A percentile compares a stretch with the other conserved stretches of the same genome.
These are phyloP conservation scores for Lablab purpureus DNA, from an alignment of 306 rosid genomes.

Conservation along the genomic window DNA sequence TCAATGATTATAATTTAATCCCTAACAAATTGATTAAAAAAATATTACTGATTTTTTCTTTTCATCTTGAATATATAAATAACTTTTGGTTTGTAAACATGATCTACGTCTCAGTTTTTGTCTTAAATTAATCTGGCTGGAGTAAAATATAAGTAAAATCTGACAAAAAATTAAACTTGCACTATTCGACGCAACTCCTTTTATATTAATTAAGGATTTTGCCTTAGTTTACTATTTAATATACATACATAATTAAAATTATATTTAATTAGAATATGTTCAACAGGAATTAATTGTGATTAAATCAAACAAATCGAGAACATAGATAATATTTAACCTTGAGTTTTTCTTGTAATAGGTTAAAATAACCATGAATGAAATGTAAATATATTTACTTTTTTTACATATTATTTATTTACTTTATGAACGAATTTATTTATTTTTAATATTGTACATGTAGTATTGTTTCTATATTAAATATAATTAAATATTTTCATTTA, in stretches of 20 bases:
- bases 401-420: not conserved
- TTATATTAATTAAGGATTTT: not conserved
- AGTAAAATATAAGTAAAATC: too few species aligned
- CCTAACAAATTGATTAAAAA: not conserved
- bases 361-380: not conserved
- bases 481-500: too few species aligned
- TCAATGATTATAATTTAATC: not conserved
- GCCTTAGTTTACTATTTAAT: not conserved
- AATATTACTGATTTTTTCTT: not conserved
- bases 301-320: not conserved
- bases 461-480: too few species aligned
- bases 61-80: not conserved
- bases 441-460: not conserved
- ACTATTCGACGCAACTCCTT: too few species aligned
- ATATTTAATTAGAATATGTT: not conserved
- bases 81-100: too few species aligned
- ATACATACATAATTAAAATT: not conserved
- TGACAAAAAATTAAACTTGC: too few species aligned
- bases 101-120: too few species aligned
- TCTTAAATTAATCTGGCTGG: too few species aligned
- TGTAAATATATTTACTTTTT: not conserved
- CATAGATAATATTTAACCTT: too few species aligned
- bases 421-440: not conserved
- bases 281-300: not conserved
- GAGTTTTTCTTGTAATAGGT: too few species aligned